Base-by-base conservation (phyloP, 331 rosid species). In the Arachis monticola region DNA sequence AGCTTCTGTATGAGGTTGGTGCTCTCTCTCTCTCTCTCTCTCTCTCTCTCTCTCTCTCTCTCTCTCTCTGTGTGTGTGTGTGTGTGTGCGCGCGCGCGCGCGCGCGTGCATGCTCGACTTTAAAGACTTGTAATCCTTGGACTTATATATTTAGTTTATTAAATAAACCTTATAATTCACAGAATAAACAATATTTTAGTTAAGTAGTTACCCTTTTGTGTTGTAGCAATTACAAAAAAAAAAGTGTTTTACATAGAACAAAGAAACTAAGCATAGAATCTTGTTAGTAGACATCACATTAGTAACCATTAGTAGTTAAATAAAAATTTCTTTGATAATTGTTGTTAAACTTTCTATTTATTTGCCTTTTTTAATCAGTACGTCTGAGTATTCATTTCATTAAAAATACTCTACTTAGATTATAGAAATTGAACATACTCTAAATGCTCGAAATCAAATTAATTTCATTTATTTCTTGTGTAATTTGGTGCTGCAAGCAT, bases 1-100 rank as follows among this genome's bases (percentile, higher is more conserved):
- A 95, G 88, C 96, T 95, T 61, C 81, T 95, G 48, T 95, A 87
- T 9, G 99, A 95, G 99, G 99, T 95, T 77, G 70, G 46, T 47
- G 14, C 2, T 50, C 41, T 72, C 74, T 64, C 31, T 60, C 69
- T 65, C 50, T 72, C 38, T 35, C 40, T 35, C 40, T 35, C 40
- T 35, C 40, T 35, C 4, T 32, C 38, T 32, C 38, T 32, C 3
- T 32, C 38, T 35, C 4, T 35, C 5, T 35, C 3, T 35, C 5
- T 35, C 40, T 35, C 5, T 35, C 40, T 35, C 5, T 35, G 22
- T 22, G 27, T 22, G 27, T 22, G 40, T 2, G 40, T 35, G 40
- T 35, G 40, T 4, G 3, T 3, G 40, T 0, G 3, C 0, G 40
- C 5, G 40, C 0, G 40, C 5, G 40, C 5, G 3, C 40, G 4